Evolutionary conservation across 1,284 basidiomycete genomes (phyloP).

Genomic region (Inonotus hispidus): DNA sequence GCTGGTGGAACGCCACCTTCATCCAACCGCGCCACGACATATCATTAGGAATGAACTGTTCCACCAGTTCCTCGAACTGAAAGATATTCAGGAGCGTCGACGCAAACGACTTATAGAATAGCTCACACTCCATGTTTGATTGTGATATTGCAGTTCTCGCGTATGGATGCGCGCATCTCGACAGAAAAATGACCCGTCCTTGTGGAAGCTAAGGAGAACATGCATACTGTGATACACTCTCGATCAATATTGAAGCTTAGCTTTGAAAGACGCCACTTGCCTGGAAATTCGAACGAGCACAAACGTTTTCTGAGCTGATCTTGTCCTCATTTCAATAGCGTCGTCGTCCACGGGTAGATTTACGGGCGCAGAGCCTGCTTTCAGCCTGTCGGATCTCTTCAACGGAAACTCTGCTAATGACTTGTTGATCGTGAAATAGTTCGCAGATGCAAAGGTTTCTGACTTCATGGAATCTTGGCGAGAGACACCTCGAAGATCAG

Average conservation of each 20-base stretch:
- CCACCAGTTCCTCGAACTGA: constrained; percentile 78
- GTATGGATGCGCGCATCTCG: constrained; percentile 70
- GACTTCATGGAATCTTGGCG: constrained; percentile 9
- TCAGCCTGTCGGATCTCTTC: constrained; percentile 19
- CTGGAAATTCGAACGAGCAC: constrained; percentile 76
- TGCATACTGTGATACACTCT: constrained; percentile 43
- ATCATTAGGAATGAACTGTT: constrained; percentile 73
- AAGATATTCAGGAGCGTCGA: constrained; percentile 6
- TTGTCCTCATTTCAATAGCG: constrained; percentile 71
- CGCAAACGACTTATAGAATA: background rate
- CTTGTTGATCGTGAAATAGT: background rate
- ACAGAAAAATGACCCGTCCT: constrained; percentile 67
- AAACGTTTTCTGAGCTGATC: constrained; percentile 79
- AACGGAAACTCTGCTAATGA: background rate
- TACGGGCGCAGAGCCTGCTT: background rate
- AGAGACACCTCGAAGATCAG: constrained; percentile 52
- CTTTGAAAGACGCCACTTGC: constrained; percentile 34
- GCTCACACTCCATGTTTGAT: constrained; percentile 83
- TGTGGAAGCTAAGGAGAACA: constrained; percentile 62
- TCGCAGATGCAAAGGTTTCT: background rate
- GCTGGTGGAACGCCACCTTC: constrained; percentile 75
- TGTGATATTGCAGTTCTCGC: constrained; percentile 73
- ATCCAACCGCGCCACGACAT: constrained; percentile 77
- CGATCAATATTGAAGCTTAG: constrained; percentile 18
- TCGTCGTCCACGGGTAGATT: constrained; percentile 30